Evolutionary conservation across 1,284 basidiomycete species (phyloP).

Genomic region (Pyrrhoderma noxium): DNA sequence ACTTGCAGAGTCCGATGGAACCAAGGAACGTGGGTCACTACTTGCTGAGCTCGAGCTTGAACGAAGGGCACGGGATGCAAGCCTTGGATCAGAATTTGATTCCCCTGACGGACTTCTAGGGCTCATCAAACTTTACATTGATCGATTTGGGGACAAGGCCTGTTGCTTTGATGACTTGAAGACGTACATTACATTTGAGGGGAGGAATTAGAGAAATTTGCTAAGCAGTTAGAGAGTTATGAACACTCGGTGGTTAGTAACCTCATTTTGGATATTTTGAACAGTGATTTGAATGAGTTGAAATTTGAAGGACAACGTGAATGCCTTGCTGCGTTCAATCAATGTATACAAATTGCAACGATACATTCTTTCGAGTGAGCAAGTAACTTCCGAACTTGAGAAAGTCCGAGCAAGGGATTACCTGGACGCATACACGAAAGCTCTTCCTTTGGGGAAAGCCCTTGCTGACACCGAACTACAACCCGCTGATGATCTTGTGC

Average conservation of each 20-base stretch:
- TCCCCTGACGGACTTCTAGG: conserved; percentile 33
- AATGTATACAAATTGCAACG: conserved; percentile 70
- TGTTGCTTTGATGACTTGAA: conserved; percentile 83
- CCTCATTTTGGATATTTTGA: not conserved
- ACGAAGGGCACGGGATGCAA: conserved; percentile 42
- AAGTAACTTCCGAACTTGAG: conserved; percentile 53
- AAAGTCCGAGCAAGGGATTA: conserved; percentile 43
- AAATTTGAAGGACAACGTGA: conserved; percentile 35
- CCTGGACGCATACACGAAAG: conserved; percentile 53
- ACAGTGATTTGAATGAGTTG: conserved; percentile 3
- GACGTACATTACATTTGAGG: conserved; percentile 50
- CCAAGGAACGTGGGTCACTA: conserved; percentile 62
- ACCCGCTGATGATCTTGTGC: conserved; percentile 77
- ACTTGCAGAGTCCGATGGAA: conserved; percentile 54
- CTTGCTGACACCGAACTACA: conserved; percentile 77
- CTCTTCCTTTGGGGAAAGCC: conserved; percentile 55
- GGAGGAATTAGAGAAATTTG: conserved; percentile 45
- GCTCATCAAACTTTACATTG: conserved; percentile 62
- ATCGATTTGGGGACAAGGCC: conserved; percentile 67
- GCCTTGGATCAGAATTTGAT: conserved; percentile 19
- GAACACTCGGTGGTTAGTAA: conserved; percentile 43
- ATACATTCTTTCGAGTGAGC: conserved; percentile 39
- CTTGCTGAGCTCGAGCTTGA: conserved; percentile 70
- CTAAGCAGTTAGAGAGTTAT: conserved; percentile 43
- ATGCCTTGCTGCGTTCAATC: conserved; percentile 51